These are phyloP conservation scores for Alternaria angustiovoidea DNA, from an alignment of 2,329 filamentous ascomycete species.

Conservation along the genomic window DNA sequence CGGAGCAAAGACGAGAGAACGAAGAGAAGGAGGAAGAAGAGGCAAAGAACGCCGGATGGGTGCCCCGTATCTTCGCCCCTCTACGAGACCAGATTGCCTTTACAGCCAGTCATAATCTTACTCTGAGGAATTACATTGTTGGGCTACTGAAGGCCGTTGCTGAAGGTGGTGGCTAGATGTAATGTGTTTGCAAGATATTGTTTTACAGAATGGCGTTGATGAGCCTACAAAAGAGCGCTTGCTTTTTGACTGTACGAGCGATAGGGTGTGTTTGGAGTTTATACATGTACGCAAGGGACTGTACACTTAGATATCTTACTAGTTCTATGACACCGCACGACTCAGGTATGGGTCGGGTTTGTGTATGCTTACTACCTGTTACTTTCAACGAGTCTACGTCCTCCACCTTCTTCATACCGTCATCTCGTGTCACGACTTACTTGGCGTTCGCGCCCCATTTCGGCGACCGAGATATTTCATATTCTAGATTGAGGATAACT, in stretches of 20 bases:
- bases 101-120: slow-evolving; percentile 72
- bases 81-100: slow-evolving; percentile 71
- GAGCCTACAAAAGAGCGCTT: background rate
- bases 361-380: background rate
- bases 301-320: background rate
- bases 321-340: background rate
- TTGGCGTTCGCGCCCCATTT: background rate
- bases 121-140: slow-evolving; percentile 50
- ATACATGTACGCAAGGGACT: background rate
- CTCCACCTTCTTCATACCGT: background rate
- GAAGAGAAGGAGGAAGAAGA: slow-evolving; percentile 56
- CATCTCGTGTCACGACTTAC: background rate
- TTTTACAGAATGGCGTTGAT: slow-evolving; percentile 2
- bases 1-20: slow-evolving; percentile 40
- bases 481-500: no score
- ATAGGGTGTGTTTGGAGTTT: slow-evolving; percentile 5
- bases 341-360: background rate
- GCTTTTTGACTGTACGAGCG: slow-evolving; percentile 1
- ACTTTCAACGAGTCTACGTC: background rate
- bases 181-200: background rate
- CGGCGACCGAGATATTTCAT: background rate
- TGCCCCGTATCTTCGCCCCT: slow-evolving; percentile 72
- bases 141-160: slow-evolving; percentile 47
- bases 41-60: slow-evolving; percentile 66
- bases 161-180: slow-evolving; percentile 39